Base-by-base conservation (phyloP, 2,329 filamentous ascomycete genomes). In the Diaporthe sp. region DNA sequence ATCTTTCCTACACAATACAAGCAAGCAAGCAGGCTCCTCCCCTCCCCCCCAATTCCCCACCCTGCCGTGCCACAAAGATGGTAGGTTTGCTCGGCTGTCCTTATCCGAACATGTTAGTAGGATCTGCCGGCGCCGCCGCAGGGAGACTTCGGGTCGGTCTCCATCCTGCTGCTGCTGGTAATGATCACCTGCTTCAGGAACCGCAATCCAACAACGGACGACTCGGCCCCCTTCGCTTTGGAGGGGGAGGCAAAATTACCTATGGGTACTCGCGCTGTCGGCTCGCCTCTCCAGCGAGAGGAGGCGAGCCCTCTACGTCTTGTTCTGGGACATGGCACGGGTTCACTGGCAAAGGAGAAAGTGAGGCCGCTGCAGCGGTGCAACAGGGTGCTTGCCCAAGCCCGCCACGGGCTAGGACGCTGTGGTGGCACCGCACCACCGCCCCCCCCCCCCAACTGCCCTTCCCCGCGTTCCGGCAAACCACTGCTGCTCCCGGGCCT, bases 121-220 rank as follows among this genome's bases (percentile, higher is more conserved):
- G 34, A 69, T 28, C 46, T 53, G 34, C 65, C 65, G 65, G 34
- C n/a, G 49, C 65, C 49, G 65, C 65, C 65, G 62, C 62, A 37
- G 22, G 44, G 44, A 51, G 28, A 19, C n/a, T 34, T 34, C 46
- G 65, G 46, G 31, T 39, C 34, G 37, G 37, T 39, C 37, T 39
- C 37, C 37, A 42, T 49, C 46, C 53, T 68, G 13, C 46, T 65
- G 42, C 15, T 44, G 57, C 13, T 49, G 61, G 19, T 53, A 34
- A 69, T 69, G 49, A 69, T 69, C 65, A 69, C 65, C 65, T 69
- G 65, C 49, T 31, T 31, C 46, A 39, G n/a, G 13, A 28, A 25
- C 31, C 34, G 31, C 17, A 69, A 31, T n/a, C 39, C 34, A 69
- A 19, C 31, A 69, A 10, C 49, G 65, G 49, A 51, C 65, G 65